Conservation (phyloP, 1,284 basidiomycete species). For the Coriolopsis trogii region DNA sequence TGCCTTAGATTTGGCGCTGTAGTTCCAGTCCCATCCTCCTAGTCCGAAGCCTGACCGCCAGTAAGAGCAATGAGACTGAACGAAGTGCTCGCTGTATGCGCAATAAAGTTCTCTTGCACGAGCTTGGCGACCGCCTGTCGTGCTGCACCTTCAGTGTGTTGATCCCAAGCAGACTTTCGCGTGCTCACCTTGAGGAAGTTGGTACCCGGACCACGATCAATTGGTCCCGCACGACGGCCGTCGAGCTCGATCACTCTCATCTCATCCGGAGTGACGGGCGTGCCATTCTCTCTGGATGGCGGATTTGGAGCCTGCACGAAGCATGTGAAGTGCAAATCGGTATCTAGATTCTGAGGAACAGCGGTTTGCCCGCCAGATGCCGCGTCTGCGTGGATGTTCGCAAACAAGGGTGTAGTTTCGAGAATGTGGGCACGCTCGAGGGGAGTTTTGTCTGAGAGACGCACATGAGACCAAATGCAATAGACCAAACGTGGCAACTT, state of each 20-base stretch:
- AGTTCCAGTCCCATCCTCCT: too few species aligned
- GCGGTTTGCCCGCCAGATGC: conserved; percentile 73
- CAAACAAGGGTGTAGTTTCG: conserved; percentile 76
- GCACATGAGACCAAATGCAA: neutral
- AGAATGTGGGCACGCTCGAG: conserved; percentile 75
- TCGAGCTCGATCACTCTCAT: conserved; percentile 79
- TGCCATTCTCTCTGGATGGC: conserved; percentile 34
- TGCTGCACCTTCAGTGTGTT: neutral
- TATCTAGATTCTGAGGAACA: conserved; percentile 54
- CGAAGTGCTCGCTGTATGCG: conserved; percentile 52
- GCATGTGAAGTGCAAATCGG: conserved; percentile 83
- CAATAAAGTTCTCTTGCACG: conserved; percentile 68
- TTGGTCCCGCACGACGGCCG: conserved; percentile 72
- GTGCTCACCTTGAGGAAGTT: conserved; percentile 62
- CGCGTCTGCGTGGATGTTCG: conserved; percentile 70
- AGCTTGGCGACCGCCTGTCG: conserved; percentile 71
- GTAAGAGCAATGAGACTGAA: conserved; percentile 50
- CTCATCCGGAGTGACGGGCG: conserved; percentile 29
- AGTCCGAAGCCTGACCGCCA: conserved; percentile 10
- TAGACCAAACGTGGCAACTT: neutral
- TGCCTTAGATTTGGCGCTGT: too few species aligned
- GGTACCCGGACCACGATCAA: conserved; percentile 72
- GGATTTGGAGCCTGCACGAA: conserved; percentile 71
- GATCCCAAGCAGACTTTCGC: neutral
- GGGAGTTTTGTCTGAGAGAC: conserved; percentile 61